phyloP scores from a whole-genome alignment of 345 rosid genomes.

The Dipteronia sinensis region DNA sequence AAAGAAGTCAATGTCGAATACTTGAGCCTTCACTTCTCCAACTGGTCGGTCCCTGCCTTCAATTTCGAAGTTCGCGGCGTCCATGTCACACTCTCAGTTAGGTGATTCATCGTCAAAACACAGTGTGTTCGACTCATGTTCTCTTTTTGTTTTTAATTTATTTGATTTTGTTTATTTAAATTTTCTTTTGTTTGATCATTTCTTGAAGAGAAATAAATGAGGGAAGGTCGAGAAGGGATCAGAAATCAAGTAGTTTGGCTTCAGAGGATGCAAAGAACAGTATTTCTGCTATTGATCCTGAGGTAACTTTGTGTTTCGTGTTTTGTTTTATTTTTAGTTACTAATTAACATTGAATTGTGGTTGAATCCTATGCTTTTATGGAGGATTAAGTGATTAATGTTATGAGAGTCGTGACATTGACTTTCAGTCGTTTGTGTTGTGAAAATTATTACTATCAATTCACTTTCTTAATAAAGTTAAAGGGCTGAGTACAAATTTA shows the following conservation, averaged over 20 bases:
- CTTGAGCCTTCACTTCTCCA: constrained; percentile 55
- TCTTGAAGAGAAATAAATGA: constrained; percentile 45
- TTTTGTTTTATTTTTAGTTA: neutral
- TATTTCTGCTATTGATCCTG: constrained; percentile 68
- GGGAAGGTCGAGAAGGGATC: constrained; percentile 30
- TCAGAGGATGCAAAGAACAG: constrained; percentile 48
- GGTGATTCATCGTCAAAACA: constrained; percentile 37
- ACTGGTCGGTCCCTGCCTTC: constrained; percentile 71
- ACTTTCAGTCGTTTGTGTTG: neutral
- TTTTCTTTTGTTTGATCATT: neutral
- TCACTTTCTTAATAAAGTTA: neutral
- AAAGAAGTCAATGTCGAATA: constrained; percentile 54
- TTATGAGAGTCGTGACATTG: neutral
- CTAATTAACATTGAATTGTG: neutral
- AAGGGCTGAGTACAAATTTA: neutral
- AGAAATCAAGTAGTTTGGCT: constrained; percentile 30
- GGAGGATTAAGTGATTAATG: neutral
- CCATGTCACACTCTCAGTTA: constrained; percentile 41
- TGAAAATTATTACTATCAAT: neutral
- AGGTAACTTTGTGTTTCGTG: constrained; percentile 44
- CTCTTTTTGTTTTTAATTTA: neutral
- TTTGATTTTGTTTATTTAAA: constrained; percentile 12
- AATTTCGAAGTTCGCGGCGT: constrained; percentile 63
- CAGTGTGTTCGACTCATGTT: neutral
- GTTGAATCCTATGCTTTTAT: neutral